phyloP scores from a whole-genome alignment of 2,329 filamentous ascomycete genomes.

The Claviceps quebecensis region DNA sequence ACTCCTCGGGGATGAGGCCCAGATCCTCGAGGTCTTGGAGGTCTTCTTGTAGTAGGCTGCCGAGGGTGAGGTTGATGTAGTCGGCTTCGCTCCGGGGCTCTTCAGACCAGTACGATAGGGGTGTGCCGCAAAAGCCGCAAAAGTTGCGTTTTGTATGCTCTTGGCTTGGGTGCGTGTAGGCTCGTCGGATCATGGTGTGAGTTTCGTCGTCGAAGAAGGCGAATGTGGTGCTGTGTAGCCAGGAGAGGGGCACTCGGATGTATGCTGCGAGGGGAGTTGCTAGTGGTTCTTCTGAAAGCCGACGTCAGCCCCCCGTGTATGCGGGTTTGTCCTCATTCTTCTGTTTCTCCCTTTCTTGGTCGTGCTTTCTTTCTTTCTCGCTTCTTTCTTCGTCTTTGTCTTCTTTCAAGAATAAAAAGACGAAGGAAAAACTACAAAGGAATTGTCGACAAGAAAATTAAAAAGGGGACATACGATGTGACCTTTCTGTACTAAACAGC shows the following conservation, averaged over 20 bases:
- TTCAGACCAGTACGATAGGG: conserved; percentile 73
- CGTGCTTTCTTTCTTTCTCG: neutral
- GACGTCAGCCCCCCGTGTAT: neutral
- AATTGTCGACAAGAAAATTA: neutral
- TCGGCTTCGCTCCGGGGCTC: conserved; percentile 54
- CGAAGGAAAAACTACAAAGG: neutral
- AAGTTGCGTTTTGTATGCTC: conserved; percentile 58
- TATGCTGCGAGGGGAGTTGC: conserved; percentile 65
- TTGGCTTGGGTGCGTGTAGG: conserved; percentile 47
- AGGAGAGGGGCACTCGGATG: conserved; percentile 67
- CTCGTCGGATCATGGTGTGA: conserved; percentile 48
- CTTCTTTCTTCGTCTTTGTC: neutral
- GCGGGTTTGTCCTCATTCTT: neutral
- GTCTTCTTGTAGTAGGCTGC: conserved; percentile 58
- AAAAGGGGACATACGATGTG: conserved; percentile 49
- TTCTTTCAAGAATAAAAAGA: neutral
- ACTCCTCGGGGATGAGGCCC: conserved; percentile 48
- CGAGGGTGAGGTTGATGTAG: conserved; percentile 70
- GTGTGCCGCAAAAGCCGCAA: conserved; percentile 84
- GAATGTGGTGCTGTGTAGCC: conserved; percentile 64
- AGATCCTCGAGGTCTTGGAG: conserved; percentile 60
- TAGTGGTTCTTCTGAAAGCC: conserved; percentile 42
- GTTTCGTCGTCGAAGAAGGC: conserved; percentile 70
- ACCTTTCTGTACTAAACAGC: conserved; percentile 57
- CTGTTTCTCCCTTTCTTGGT: neutral